Conservation (phyloP, 495 filamentous ascomycete genomes). For the Lophiostoma macrostomum region DNA sequence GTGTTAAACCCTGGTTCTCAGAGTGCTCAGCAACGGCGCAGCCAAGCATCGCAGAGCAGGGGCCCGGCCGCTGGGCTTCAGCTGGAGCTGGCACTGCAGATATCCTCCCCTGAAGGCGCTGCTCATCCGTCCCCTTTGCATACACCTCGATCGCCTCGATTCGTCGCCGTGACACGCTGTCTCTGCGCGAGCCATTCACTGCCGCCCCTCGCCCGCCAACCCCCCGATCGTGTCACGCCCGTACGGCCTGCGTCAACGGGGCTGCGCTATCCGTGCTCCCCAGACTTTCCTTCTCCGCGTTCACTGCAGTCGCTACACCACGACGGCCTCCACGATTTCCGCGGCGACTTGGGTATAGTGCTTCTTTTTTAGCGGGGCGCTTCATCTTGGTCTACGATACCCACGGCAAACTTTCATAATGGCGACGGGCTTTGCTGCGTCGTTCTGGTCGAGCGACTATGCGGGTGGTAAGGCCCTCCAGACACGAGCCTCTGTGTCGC, state of each 20-base stretch:
- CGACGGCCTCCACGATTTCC: not conserved
- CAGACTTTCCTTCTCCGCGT: slow-evolving; percentile 20
- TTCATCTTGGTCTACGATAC: slow-evolving; percentile 16
- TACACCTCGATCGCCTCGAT: no score
- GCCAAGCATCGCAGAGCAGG: no score
- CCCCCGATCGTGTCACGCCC: slow-evolving; percentile 17
- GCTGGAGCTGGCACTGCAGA: no score
- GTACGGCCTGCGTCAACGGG: not conserved
- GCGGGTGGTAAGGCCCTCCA: slow-evolving; percentile 29
- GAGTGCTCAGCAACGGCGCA: no score
- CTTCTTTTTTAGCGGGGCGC: slow-evolving; percentile 1
- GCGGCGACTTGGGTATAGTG: not conserved
- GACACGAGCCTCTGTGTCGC: not conserved
- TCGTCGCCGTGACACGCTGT: slow-evolving; percentile 2
- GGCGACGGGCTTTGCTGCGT: slow-evolving; percentile 32
- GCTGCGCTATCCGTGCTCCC: slow-evolving; percentile 14
- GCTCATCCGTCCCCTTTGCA: no score
- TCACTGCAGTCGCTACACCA: slow-evolving; percentile 5
- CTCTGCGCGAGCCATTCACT: no score
- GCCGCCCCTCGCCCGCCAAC: not conserved
- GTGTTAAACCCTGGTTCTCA: no score
- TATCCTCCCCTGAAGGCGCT: no score
- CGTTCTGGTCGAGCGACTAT: slow-evolving; percentile 39
- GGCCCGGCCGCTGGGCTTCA: no score
- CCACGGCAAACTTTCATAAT: slow-evolving; percentile 11